Evolutionary conservation across 352 stramenopile species (phyloP), one percentile per base, ranked within the genome.

Genomic region (Phytophthora syringae): DNA sequence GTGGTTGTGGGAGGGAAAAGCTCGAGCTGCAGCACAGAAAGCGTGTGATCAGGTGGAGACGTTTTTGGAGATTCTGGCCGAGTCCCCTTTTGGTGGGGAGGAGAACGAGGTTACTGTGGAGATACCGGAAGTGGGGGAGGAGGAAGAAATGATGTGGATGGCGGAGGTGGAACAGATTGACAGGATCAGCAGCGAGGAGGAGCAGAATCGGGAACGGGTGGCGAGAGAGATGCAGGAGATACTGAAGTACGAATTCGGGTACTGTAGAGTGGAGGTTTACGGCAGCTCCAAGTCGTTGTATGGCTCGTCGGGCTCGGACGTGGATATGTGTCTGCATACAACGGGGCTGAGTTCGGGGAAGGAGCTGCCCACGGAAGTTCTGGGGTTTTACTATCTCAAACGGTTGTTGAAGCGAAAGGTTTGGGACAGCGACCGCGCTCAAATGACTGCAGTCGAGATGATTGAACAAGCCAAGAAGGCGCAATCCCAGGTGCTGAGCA

Each of bases 281-380:
- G 84, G 84, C 47, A 93, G 84, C 42, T 91, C 84, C 10, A 48
- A 87, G 34, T 93, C 84, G 25, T 79, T 75, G 22, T 91, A 79
- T 44, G 84, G 84, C 16, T 85, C 84, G 2, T 76, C 70, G 24
- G 66, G 53, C 25, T 93, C 80, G 22, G 84, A 93, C 45, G 43
- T 91, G 13, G 80, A 93, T 58, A 67, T 93, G 61, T 86, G 77
- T 48, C 45, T 90, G 3, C 54, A 80, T 28, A 50, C 68, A 2
- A 24, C 15, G 15, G 9, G 27, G 9, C 27, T 9, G 5, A 32
- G 27, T 22, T 22, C 3, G 22, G 40, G 20, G 6, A 27, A 2
- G 34, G 13, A n/a, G 53, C 64, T n/a, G 3, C 24, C 52, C 21
- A 27, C 21, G n/a, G 30, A 53, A 12, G 55, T 58, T 18, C 53